These are phyloP conservation scores for Starmerella bacillaris DNA, from an alignment of 805 yeast species.

Conservation along the genomic window DNA sequence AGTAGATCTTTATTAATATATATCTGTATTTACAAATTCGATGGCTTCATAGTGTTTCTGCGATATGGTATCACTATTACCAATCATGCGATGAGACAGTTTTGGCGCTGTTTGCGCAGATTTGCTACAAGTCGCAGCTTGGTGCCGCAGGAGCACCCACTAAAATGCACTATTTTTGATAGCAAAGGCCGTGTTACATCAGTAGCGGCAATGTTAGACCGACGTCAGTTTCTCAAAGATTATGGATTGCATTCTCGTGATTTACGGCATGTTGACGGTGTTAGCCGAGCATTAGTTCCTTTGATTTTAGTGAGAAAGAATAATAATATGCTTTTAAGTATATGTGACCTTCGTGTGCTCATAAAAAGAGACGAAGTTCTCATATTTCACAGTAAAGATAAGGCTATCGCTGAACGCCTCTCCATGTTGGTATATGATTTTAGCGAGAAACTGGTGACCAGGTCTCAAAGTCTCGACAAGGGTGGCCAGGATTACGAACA, in stretches of 20 bases:
- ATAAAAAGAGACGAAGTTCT: constrained; percentile 39
- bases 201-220: constrained; percentile 40
- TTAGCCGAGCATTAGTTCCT: constrained; percentile 39
- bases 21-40: too few species aligned
- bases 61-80: too few species aligned
- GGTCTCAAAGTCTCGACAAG: constrained; percentile 8
- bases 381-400: constrained; percentile 39
- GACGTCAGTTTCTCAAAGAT: constrained; percentile 38
- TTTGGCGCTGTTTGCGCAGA: neutral
- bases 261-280: constrained; percentile 53
- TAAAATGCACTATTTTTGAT: constrained; percentile 43
- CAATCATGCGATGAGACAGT: too few species aligned
- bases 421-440: constrained; percentile 74
- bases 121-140: neutral
- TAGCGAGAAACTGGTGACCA: constrained; percentile 44
- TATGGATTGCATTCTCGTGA: constrained; percentile 74
- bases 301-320: constrained; percentile 41
- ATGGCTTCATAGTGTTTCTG: too few species aligned
- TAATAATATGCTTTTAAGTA: constrained; percentile 37
- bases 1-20: too few species aligned
- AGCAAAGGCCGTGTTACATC: constrained; percentile 36
- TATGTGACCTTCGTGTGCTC: constrained; percentile 46
- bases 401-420: constrained; percentile 39
- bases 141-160: constrained; percentile 12
- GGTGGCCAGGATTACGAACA: constrained; percentile 52